These are phyloP conservation scores for Hypoxylon sp. DNA, from an alignment of 2,329 filamentous ascomycete species.

Conservation along the genomic window DNA sequence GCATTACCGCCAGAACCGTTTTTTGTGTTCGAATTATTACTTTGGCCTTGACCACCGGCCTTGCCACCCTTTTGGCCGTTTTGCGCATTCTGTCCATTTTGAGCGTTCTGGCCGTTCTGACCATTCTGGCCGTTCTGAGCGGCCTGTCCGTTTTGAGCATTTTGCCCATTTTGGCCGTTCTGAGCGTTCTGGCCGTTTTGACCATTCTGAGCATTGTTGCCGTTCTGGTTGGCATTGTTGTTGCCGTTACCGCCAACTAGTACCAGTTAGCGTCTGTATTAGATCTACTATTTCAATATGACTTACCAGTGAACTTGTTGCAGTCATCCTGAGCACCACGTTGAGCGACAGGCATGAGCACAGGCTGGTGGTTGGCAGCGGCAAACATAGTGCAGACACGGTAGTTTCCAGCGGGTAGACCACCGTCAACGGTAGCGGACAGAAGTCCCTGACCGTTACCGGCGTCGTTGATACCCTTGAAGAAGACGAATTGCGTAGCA, in stretches of 20 bases:
- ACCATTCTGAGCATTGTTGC: constrained; percentile 45
- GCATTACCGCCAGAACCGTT: constrained; percentile 37
- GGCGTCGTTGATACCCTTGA: constrained; percentile 77
- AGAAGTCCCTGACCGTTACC: constrained; percentile 71
- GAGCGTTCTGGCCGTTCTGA: constrained; percentile 38
- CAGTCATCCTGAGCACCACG: constrained; percentile 78
- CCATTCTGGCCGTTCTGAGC: background rate
- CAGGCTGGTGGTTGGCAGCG: constrained; percentile 76
- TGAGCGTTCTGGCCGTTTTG: constrained; percentile 29
- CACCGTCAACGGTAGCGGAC: constrained; percentile 67
- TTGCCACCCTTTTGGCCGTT: constrained; percentile 43
- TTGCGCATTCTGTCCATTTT: constrained; percentile 38
- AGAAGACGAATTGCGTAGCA: constrained; percentile 70
- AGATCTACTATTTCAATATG: constrained; percentile 7
- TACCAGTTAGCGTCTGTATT: constrained; percentile 38
- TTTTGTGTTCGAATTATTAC: constrained; percentile 43
- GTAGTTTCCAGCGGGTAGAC: constrained; percentile 74
- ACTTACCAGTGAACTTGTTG: constrained; percentile 68
- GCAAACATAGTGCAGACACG: constrained; percentile 75
- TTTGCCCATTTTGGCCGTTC: background rate
- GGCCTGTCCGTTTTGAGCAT: constrained; percentile 28
- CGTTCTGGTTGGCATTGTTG: constrained; percentile 38
- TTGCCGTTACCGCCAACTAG: constrained; percentile 43
- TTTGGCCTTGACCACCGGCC: constrained; percentile 37
- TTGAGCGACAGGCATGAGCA: constrained; percentile 77